Conservation (phyloP, 805 yeast species). For the Barnettozyma vustinii region DNA sequence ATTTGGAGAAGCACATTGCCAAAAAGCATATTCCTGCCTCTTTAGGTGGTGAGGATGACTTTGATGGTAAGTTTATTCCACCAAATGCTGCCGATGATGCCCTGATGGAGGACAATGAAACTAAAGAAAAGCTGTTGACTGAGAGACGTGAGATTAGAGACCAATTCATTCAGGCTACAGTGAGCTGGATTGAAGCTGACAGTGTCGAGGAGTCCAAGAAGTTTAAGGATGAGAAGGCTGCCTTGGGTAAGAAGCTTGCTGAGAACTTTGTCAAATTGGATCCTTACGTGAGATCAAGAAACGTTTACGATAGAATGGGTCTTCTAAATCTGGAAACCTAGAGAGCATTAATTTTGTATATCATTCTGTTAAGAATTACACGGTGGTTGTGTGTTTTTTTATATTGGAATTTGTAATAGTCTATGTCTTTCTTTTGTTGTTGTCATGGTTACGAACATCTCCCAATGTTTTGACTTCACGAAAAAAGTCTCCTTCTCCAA, state of each 20-base stretch:
- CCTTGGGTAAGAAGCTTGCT: constrained; percentile 46
- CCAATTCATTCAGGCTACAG: constrained; percentile 58
- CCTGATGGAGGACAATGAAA: constrained; percentile 38
- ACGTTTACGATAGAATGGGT: constrained; percentile 76
- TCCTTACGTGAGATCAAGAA: constrained; percentile 75
- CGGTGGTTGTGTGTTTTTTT: not conserved
- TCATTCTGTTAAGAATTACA: no score
- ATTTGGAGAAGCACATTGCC: constrained; percentile 59
- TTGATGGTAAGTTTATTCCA: constrained; percentile 49
- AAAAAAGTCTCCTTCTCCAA: no score
- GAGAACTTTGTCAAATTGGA: constrained; percentile 66
- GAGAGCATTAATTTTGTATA: not conserved
- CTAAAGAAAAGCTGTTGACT: constrained; percentile 37
- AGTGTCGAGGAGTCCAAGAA: constrained; percentile 42
- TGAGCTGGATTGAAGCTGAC: constrained; percentile 70
- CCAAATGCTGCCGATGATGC: constrained; percentile 61
- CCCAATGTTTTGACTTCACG: not conserved
- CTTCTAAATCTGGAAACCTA: constrained; percentile 10
- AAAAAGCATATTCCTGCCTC: constrained; percentile 56
- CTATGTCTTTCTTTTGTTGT: no score
- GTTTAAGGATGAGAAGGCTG: constrained; percentile 49
- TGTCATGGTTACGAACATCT: not conserved
- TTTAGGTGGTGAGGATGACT: constrained; percentile 68
- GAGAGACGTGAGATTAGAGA: constrained; percentile 53
- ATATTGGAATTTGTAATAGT: no score